Evolutionary conservation across 2,329 filamentous ascomycete species (phyloP).

Genomic region (Arthrobotrys entomopaga): DNA sequence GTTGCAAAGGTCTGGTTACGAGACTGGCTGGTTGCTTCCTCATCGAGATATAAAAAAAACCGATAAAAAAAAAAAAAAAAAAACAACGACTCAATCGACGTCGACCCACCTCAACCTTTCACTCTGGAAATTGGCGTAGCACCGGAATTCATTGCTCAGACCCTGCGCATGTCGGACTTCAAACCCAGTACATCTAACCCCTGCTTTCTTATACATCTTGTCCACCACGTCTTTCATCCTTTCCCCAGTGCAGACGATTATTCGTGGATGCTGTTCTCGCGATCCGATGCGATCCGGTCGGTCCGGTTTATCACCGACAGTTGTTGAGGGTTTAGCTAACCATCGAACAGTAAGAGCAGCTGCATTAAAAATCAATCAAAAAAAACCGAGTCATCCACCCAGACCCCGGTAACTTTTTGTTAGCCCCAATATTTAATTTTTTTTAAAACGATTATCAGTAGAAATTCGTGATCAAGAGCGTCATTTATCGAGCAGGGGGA

Average conservation of each 20-base stretch:
- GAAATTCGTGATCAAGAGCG: slow-evolving; percentile 37
- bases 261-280: slow-evolving; percentile 57
- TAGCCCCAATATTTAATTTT: slow-evolving; percentile 6
- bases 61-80: no score
- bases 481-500: slow-evolving; percentile 3
- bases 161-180: slow-evolving; percentile 76
- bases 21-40: no score
- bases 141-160: slow-evolving; percentile 82
- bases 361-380: slow-evolving; percentile 60
- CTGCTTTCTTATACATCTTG: slow-evolving; percentile 74
- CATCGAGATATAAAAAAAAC: no score
- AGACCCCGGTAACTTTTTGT: slow-evolving; percentile 56
- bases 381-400: slow-evolving; percentile 52
- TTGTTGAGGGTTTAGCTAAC: slow-evolving; percentile 68
- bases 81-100: background rate
- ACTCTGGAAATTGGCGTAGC: slow-evolving; percentile 81
- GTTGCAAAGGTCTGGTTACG: no score
- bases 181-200: slow-evolving; percentile 73
- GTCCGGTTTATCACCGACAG: slow-evolving; percentile 48
- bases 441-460: slow-evolving; percentile 27
- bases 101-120: slow-evolving; percentile 66
- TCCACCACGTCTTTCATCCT: slow-evolving; percentile 73
- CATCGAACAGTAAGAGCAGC: slow-evolving; percentile 79
- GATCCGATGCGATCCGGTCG: slow-evolving; percentile 41
- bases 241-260: slow-evolving; percentile 81